Percentiles rank a stretch among this genome's conserved stretches.
Conservation (phyloP, 305 asterid species). For the Fraxinus albicans region DNA sequence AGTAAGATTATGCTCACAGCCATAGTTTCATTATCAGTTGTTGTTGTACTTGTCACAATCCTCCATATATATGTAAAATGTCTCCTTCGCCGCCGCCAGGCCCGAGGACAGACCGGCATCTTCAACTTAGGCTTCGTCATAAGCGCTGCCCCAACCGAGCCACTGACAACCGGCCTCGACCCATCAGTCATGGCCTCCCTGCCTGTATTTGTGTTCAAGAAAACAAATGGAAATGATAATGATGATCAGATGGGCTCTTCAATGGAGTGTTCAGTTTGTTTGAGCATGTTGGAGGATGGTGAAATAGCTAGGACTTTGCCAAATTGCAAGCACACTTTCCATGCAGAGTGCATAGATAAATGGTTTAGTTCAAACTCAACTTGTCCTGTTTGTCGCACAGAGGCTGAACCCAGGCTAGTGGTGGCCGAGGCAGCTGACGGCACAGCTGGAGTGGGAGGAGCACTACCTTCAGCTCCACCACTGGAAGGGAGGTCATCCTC, state of each 20-base stretch:
- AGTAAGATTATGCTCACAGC: slow-evolving; percentile 42
- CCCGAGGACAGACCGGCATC: slow-evolving; percentile 22
- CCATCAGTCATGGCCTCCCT: slow-evolving; percentile 27
- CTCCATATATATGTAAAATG: slow-evolving; percentile 42
- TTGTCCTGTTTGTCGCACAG: slow-evolving; percentile 44
- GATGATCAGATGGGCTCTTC: not conserved
- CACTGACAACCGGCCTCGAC: slow-evolving; percentile 33
- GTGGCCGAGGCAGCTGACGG: slow-evolving; percentile 31
- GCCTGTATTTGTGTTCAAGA: slow-evolving; percentile 28
- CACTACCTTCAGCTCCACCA: slow-evolving; percentile 29
- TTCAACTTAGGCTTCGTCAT: slow-evolving; percentile 13
- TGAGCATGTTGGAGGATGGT: slow-evolving; percentile 33
- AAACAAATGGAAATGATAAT: not conserved
- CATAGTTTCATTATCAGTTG: slow-evolving; percentile 34
- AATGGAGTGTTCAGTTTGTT: slow-evolving; percentile 42
- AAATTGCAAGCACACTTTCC: slow-evolving; percentile 43
- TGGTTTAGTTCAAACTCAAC: slow-evolving; percentile 37
- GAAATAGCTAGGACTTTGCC: slow-evolving; percentile 39
- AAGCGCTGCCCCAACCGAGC: slow-evolving; percentile 6
- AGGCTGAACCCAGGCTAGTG: slow-evolving; percentile 32
- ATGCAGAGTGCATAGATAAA: slow-evolving; percentile 44
- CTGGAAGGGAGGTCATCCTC: slow-evolving; percentile 19
- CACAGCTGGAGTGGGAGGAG: not conserved
- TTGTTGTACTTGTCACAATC: slow-evolving; percentile 25
- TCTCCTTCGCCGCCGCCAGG: slow-evolving; percentile 35